Evolutionary conservation across 1,284 basidiomycete species (phyloP).

Genomic region (Moniliophthora roreri): DNA sequence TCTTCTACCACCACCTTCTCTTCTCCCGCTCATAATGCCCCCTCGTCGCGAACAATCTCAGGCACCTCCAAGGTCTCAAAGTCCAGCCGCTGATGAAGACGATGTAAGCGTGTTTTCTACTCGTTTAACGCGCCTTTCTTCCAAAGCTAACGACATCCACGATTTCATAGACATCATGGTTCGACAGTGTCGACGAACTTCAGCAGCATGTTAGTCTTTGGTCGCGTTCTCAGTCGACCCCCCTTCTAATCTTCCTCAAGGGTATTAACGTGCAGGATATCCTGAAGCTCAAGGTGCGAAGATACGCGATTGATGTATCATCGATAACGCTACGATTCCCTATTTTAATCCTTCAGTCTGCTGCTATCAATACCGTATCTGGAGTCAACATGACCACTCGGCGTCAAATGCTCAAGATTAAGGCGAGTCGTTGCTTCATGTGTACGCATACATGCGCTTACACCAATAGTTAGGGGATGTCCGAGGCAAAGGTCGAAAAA

Average conservation of each 20-base stretch:
- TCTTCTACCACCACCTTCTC: constrained; percentile 1
- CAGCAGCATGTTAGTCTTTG: constrained; percentile 71
- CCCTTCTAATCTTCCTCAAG: constrained; percentile 35
- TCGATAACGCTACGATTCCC: constrained; percentile 2
- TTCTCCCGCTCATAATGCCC: constrained; percentile 34
- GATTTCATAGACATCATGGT: constrained; percentile 43
- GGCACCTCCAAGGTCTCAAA: constrained; percentile 40
- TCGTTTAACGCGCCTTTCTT: neutral
- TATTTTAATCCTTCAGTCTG: constrained; percentile 42
- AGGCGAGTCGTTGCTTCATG: constrained; percentile 48
- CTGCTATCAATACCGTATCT: constrained; percentile 76
- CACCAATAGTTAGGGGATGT: constrained; percentile 60
- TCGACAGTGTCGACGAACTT: constrained; percentile 84
- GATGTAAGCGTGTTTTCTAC: constrained; percentile 27
- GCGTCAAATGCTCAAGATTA: constrained; percentile 87
- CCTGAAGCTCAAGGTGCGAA: constrained; percentile 79
- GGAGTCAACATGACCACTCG: constrained; percentile 86
- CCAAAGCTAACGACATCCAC: neutral
- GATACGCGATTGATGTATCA: neutral
- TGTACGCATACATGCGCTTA: constrained; percentile 7
- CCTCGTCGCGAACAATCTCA: constrained; percentile 47
- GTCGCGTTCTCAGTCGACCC: constrained; percentile 12
- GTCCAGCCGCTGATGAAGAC: constrained; percentile 41
- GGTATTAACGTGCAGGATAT: constrained; percentile 96
- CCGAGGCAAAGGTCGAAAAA: constrained; percentile 93